Evolutionary conservation across 2,329 filamentous ascomycete species (phyloP).

Genomic region (Talaromyces sp.): DNA sequence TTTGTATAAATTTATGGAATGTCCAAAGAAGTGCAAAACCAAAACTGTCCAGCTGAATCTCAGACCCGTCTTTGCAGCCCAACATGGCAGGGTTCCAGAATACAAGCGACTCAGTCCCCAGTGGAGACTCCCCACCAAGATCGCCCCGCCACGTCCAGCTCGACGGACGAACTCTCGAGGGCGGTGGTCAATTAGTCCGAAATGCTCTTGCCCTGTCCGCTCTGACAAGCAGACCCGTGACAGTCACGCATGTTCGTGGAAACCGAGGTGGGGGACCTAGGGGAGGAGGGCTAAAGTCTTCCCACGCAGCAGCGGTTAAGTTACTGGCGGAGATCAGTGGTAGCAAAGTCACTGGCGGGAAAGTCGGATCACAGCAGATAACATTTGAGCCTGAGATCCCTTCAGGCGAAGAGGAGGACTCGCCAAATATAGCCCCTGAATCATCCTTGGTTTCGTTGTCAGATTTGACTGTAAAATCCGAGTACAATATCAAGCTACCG

Average conservation of each 20-base stretch:
- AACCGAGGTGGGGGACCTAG: conserved; percentile 50
- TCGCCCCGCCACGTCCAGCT: conserved; percentile 39
- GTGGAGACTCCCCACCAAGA: conserved; percentile 8
- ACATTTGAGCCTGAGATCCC: conserved; percentile 33
- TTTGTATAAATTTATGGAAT: neutral
- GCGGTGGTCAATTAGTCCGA: conserved; percentile 64
- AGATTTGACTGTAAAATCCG: conserved; percentile 24
- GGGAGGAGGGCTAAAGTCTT: conserved; percentile 59
- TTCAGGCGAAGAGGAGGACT: neutral
- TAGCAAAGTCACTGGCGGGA: conserved; percentile 42
- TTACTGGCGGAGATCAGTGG: conserved; percentile 55
- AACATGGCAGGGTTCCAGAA: neutral
- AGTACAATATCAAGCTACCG: conserved; percentile 47
- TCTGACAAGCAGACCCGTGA: conserved; percentile 54
- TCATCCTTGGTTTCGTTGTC: conserved; percentile 16
- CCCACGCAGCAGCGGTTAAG: conserved; percentile 59
- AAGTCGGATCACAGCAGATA: conserved; percentile 40
- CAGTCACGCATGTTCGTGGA: conserved; percentile 58
- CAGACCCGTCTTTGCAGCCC: neutral
- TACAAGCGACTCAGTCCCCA: neutral
- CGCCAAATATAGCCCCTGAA: neutral
- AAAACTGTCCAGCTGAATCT: neutral
- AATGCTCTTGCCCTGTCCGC: conserved; percentile 59
- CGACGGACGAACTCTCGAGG: conserved; percentile 62
- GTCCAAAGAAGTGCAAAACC: neutral